Evolutionary conservation across 2,329 filamentous ascomycete genomes (phyloP), one percentile per base, ranked within the genome.

Genomic region (Microdochium bolleyi): DNA sequence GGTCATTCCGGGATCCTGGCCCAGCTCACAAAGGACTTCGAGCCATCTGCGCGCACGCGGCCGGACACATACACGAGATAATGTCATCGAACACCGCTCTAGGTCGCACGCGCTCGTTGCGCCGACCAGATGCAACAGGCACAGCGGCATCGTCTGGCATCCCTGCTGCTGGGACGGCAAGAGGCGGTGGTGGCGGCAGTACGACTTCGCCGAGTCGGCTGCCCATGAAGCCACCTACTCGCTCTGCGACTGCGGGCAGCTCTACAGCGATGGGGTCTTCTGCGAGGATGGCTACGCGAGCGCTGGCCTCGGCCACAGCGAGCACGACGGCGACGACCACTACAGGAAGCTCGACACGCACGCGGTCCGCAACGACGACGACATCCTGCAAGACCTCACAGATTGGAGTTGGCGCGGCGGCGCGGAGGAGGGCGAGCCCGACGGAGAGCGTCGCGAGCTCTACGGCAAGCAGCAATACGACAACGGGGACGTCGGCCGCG

Each of bases 51-150:
- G n/a, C n/a, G 27, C 5, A 30, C 27, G 11, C 27, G 27, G 27
- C 27, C 27, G n/a, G n/a, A n/a, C n/a, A n/a, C n/a, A n/a, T n/a
- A n/a, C n/a, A n/a, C n/a, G n/a, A n/a, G n/a, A n/a, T n/a, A n/a
- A 72, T 73, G 49, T 73, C 74, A 8, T 62, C 64, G 48, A 58
- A 57, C n/a, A 59, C 60, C 60, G 21, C 16, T 19, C 41, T 76
- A 56, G 66, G 71, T 51, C 73, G 77, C 51, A 69, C 75, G 27
- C 72, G 75, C 19, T 79, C 78, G 2, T 58, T 80, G 53, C 76
- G 77, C 34, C 74, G 74, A 54, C 74, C 70, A 19, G 60, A 63
- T 3, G 46, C 49, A 22, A 49, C 24, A 21, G 25, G 55, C 13
- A 27, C 54, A 4, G 27, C 59, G 8, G n/a, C n/a, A n/a, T n/a